These are phyloP conservation scores for Musa troglodytarum DNA, from an alignment of 176 grass and related monocot species.

Conservation along the genomic window DNA sequence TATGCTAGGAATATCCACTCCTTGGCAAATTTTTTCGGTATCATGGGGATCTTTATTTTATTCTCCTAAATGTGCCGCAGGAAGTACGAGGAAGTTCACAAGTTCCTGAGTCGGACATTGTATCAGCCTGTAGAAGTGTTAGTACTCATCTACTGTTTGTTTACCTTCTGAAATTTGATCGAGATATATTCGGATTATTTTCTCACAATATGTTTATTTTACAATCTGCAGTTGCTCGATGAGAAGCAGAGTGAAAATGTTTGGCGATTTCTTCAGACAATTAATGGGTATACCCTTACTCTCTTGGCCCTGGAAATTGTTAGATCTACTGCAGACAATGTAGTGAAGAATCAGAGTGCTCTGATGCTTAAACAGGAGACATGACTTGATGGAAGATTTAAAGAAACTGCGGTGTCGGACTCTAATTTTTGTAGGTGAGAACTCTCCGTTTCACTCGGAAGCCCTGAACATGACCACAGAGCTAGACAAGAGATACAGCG, in stretches of 20 bases:
- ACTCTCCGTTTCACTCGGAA: constrained; percentile 73
- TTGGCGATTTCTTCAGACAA: constrained; percentile 80
- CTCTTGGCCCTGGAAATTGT: constrained; percentile 9
- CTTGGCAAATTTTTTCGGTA: not conserved
- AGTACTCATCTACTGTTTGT: constrained; percentile 9
- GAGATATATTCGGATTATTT: not conserved
- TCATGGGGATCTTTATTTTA: constrained; percentile 19
- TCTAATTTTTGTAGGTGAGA: constrained; percentile 78
- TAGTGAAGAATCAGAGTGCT: not conserved
- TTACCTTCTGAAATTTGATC: not conserved
- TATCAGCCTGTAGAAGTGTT: constrained; percentile 84
- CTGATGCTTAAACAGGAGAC: constrained; percentile 49
- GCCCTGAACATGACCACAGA: constrained; percentile 86
- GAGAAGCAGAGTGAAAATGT: constrained; percentile 80
- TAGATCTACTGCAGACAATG: not conserved
- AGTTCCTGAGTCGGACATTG: constrained; percentile 85
- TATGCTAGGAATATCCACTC: constrained; percentile 13
- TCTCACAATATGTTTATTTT: not conserved
- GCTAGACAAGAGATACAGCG: constrained; percentile 74
- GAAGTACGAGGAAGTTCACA: constrained; percentile 72
- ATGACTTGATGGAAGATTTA: constrained; percentile 72
- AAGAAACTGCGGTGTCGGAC: constrained; percentile 80
- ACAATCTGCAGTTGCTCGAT: constrained; percentile 56
- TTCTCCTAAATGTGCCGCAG: constrained; percentile 32
- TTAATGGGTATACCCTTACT: constrained; percentile 48